These are phyloP conservation scores for Strigomonas culicis DNA, from an alignment of 208 protist genomes.

Conservation along the genomic window DNA sequence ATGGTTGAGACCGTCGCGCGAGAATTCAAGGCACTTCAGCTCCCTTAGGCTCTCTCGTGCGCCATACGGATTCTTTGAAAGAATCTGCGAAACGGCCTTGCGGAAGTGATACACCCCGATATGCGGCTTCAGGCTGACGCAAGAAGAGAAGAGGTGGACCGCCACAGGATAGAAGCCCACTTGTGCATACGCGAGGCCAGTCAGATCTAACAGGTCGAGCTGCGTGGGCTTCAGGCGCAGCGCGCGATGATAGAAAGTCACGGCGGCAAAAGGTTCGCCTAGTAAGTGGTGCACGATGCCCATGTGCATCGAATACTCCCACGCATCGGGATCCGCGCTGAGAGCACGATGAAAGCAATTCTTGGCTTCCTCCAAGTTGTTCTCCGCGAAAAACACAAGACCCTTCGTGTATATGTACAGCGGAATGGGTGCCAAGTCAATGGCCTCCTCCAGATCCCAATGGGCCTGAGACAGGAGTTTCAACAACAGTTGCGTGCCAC, in stretches of 20 bases:
- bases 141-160: constrained; percentile 50
- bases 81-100: constrained; percentile 7
- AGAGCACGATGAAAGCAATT: background rate
- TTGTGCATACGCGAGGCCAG: constrained; percentile 71
- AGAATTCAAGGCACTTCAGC: background rate
- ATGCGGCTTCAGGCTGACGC: background rate
- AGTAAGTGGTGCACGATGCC: background rate
- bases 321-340: background rate
- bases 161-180: constrained; percentile 75
- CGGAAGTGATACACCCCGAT: background rate
- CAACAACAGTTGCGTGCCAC: constrained; percentile 56
- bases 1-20: background rate
- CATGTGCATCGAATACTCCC: background rate
- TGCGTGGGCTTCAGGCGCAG: constrained; percentile 38
- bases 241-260: constrained; percentile 16
- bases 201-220: constrained; percentile 45
- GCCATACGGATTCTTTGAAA: constrained; percentile 30
- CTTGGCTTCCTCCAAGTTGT: background rate
- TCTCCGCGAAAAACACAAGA: constrained; percentile 16
- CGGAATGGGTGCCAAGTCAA: constrained; percentile 33
- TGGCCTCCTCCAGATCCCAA: constrained; percentile 56
- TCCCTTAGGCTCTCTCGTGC: constrained; percentile 32
- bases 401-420: constrained; percentile 52
- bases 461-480: constrained; percentile 47
- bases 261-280: background rate